Conservation (phyloP, 2,329 filamentous ascomycete species). For the Pseudogymnoascus sp. region DNA sequence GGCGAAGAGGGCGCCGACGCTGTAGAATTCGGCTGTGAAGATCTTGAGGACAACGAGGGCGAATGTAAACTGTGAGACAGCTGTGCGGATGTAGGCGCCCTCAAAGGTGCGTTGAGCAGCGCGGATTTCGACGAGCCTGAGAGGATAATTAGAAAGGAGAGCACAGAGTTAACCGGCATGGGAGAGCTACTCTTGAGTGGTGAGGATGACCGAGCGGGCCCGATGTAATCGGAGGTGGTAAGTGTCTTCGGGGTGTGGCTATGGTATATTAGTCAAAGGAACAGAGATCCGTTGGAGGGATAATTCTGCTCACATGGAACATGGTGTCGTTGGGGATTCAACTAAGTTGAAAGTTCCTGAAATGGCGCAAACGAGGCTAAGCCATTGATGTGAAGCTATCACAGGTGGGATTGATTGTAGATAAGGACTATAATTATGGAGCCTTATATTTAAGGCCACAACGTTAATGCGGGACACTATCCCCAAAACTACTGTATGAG, state of each 20-base stretch:
- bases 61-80: conserved; percentile 91
- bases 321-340: background rate
- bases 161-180: background rate
- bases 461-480: background rate
- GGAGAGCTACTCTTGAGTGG: conserved; percentile 53
- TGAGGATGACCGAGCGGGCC: conserved; percentile 75
- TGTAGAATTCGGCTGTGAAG: conserved; percentile 94
- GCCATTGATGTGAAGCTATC: conserved; percentile 1
- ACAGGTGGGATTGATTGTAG: background rate
- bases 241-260: conserved; percentile 63
- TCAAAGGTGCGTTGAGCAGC: conserved; percentile 95
- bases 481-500: background rate
- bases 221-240: conserved; percentile 77
- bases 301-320: background rate
- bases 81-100: conserved; percentile 91
- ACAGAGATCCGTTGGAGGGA: background rate
- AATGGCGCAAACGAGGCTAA: background rate
- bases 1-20: conserved; percentile 91
- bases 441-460: background rate
- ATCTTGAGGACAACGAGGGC: conserved; percentile 91
- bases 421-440: background rate
- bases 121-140: conserved; percentile 76
- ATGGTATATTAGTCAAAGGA: conserved; percentile 16
- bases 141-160: background rate
- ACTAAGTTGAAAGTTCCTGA: background rate